Percentiles rank a stretch among this genome's conserved stretches.
Conservation (phyloP, 2,329 filamentous ascomycete species). For the Phialocephala sp. region DNA sequence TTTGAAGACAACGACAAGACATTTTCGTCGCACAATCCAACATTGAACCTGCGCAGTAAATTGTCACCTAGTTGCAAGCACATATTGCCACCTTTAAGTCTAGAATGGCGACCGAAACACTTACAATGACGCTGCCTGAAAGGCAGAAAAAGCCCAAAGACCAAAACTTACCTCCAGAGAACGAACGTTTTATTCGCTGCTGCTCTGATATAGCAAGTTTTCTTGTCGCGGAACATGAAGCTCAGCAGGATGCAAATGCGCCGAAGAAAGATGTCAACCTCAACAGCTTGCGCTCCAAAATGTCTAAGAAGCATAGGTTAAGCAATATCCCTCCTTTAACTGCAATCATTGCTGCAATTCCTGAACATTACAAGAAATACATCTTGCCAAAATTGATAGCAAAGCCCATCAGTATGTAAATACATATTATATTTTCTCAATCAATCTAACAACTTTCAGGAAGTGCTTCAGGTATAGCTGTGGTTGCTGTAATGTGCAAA, state of each 20-base stretch:
- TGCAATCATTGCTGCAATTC: conserved; percentile 96
- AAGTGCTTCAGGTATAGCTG: conserved; percentile 94
- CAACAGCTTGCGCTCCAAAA: conserved; percentile 83
- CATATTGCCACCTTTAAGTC: not conserved
- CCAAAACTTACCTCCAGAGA: conserved; percentile 82
- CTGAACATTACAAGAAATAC: conserved; percentile 99
- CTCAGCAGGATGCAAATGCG: conserved; percentile 73
- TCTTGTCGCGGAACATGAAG: conserved; percentile 92
- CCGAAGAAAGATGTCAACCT: conserved; percentile 89
- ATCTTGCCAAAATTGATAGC: conserved; percentile 95
- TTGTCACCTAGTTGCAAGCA: not conserved
- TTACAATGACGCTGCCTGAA: conserved; percentile 61
- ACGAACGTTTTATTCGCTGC: conserved; percentile 90
- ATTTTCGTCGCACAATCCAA: not conserved
- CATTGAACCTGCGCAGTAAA: not conserved
- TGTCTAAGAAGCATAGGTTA: conserved; percentile 91
- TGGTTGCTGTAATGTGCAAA: conserved; percentile 99
- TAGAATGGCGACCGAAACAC: conserved; percentile 64
- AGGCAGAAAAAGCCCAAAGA: conserved; percentile 66
- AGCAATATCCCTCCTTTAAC: conserved; percentile 89
- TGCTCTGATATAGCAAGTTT: conserved; percentile 95
- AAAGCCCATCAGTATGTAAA: conserved; percentile 81
- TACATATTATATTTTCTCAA: not conserved
- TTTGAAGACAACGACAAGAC: not conserved
- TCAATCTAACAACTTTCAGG: conserved; percentile 52